Conservation (phyloP, 2,329 filamentous ascomycete genomes). For the Fusarium sp. region DNA sequence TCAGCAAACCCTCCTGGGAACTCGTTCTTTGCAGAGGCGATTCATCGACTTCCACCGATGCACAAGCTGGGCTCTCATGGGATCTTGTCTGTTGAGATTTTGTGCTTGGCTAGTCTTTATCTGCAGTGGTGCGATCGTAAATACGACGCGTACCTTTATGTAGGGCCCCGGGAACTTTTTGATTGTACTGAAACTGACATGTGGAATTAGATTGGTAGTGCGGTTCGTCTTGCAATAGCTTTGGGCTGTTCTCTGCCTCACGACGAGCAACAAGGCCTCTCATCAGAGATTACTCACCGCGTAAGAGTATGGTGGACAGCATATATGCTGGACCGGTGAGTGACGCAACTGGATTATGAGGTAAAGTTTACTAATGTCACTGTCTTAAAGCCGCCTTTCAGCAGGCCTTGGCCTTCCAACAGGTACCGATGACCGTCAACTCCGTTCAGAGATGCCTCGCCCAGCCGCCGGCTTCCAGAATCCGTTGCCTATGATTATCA, state of each 20-base stretch:
- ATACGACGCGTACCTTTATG: conserved; percentile 47
- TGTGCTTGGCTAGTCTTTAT: conserved; percentile 43
- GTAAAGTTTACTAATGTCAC: background rate
- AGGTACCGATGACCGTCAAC: conserved; percentile 44
- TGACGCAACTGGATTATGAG: too few species aligned
- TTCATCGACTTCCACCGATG: conserved; percentile 40
- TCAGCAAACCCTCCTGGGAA: conserved; percentile 37
- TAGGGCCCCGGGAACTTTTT: background rate
- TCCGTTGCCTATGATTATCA: conserved; percentile 42
- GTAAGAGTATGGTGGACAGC: conserved; percentile 47
- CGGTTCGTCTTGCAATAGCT: conserved; percentile 43
- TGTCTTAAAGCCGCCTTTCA: conserved; percentile 39
- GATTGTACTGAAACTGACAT: background rate
- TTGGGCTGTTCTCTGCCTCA: conserved; percentile 43
- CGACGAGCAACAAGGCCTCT: conserved; percentile 42
- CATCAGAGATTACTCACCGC: conserved; percentile 42
- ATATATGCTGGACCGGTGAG: conserved; percentile 47
- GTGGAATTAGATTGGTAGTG: conserved; percentile 37
- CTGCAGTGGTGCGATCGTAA: conserved; percentile 47
- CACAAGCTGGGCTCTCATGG: conserved; percentile 43
- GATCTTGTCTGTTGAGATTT: conserved; percentile 43
- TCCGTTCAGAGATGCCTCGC: conserved; percentile 43
- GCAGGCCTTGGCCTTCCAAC: conserved; percentile 43
- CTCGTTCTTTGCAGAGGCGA: conserved; percentile 44
- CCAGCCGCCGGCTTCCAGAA: conserved; percentile 42